Evolutionary conservation across 176 grass and related monocot species (phyloP).

Genomic region (Cocos nucifera): DNA sequence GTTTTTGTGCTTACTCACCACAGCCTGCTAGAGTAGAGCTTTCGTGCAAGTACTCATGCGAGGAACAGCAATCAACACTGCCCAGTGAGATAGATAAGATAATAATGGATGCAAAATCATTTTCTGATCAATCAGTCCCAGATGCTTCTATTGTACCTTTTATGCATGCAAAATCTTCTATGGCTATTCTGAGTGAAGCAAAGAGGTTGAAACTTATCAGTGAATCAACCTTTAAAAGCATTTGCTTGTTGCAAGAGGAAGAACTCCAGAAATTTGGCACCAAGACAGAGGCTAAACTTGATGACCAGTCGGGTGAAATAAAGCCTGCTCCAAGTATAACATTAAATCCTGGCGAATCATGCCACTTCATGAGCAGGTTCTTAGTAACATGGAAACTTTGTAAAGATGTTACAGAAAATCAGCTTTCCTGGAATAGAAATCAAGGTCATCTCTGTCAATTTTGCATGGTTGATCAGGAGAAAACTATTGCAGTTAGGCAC

Average conservation of each 20-base stretch:
- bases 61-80: slow-evolving; percentile 29
- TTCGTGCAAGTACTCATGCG: slow-evolving; percentile 45
- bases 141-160: slow-evolving; percentile 35
- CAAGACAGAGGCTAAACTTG: slow-evolving; percentile 25
- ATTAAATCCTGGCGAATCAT: slow-evolving; percentile 55
- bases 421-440: slow-evolving; percentile 27
- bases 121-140: slow-evolving; percentile 30
- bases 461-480: slow-evolving; percentile 32
- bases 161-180: slow-evolving; percentile 45
- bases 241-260: slow-evolving; percentile 41
- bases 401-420: slow-evolving; percentile 14
- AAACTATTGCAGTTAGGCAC: slow-evolving; percentile 38
- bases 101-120: slow-evolving; percentile 28
- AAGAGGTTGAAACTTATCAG: slow-evolving; percentile 57
- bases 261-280: slow-evolving; percentile 54
- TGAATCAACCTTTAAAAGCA: slow-evolving; percentile 43
- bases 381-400: slow-evolving; percentile 53
- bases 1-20: slow-evolving; percentile 54
- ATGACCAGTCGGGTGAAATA: slow-evolving; percentile 14
- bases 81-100: slow-evolving; percentile 46
- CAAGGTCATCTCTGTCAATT: slow-evolving; percentile 35
- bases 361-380: slow-evolving; percentile 71
- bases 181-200: slow-evolving; percentile 68
- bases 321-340: slow-evolving; percentile 18
- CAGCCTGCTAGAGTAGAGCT: slow-evolving; percentile 32